A percentile compares a stretch with the other conserved stretches of the same genome.
phyloP scores from a whole-genome alignment of 2,329 filamentous ascomycete genomes.

The Kalmusia sp. region DNA sequence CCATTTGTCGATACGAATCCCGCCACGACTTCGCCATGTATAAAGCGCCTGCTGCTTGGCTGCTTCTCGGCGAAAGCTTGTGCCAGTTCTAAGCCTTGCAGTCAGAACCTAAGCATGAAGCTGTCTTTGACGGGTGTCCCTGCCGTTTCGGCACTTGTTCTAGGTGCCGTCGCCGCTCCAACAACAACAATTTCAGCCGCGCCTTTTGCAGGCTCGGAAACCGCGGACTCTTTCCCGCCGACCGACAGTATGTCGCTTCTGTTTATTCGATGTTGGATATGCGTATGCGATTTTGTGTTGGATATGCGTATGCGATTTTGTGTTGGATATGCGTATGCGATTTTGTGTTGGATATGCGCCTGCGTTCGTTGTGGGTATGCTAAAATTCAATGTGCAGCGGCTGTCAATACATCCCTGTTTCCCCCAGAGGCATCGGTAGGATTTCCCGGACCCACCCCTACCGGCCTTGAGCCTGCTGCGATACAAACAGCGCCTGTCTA shows the following conservation, averaged over 20 bases:
- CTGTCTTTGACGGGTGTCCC: neutral
- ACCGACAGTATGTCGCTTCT: constrained; percentile 27
- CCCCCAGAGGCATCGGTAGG: neutral
- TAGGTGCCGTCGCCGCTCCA: constrained; percentile 5
- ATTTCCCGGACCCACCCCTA: constrained; percentile 31
- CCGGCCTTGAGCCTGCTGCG: constrained; percentile 34
- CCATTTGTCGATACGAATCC: neutral
- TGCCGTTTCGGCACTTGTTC: neutral
- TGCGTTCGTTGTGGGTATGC: neutral
- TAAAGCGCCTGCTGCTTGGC: neutral
- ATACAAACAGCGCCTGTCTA: constrained; percentile 36
- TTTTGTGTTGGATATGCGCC: neutral
- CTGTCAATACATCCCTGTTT: neutral
- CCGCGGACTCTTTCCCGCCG: constrained; percentile 30
- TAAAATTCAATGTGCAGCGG: neutral
- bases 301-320: no score
- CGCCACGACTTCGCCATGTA: neutral
- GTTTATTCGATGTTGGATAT: neutral
- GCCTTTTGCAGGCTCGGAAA: constrained; percentile 22
- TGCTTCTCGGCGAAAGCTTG: neutral
- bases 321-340: neutral
- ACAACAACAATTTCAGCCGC: constrained; percentile 24
- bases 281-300: neutral
- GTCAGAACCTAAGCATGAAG: neutral
- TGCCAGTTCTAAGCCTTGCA: neutral